phyloP scores from a whole-genome alignment of 78 protist genomes.

The Chrysochromulina parva region DNA sequence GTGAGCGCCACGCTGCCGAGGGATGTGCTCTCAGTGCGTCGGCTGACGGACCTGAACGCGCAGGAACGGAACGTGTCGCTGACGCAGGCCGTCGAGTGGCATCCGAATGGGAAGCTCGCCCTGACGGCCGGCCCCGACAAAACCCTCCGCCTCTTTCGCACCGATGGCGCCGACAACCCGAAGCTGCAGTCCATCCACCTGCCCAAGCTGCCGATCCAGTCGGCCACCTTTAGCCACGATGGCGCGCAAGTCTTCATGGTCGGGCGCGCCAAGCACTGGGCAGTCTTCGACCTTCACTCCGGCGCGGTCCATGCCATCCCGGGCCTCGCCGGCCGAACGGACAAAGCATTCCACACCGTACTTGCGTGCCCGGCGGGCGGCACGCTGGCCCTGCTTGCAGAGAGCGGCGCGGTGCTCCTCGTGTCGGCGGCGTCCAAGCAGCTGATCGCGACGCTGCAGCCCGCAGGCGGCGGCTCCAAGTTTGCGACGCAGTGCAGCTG shows the following conservation, averaged over 20 bases:
- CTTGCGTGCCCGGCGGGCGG: slow-evolving; percentile 17
- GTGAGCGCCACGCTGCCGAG: neutral
- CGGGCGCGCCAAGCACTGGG: slow-evolving; percentile 28
- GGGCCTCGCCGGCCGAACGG: neutral
- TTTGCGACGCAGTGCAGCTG: neutral
- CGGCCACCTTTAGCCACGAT: slow-evolving; percentile 19
- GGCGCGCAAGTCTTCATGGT: neutral
- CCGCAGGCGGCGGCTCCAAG: neutral
- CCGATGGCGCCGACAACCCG: slow-evolving; percentile 32
- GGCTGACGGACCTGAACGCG: slow-evolving; percentile 30
- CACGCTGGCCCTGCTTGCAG: neutral
- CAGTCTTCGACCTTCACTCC: too few species aligned
- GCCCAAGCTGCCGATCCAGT: slow-evolving; percentile 10
- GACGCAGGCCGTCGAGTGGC: slow-evolving; percentile 10
- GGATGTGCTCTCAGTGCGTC: neutral
- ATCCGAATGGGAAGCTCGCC: slow-evolving; percentile 23
- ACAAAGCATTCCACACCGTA: neutral
- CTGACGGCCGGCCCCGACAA: slow-evolving; percentile 43
- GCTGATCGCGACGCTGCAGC: slow-evolving; percentile 2
- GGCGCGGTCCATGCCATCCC: too few species aligned
- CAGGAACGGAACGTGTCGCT: neutral
- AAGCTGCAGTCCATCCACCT: slow-evolving; percentile 21
- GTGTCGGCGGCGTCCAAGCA: slow-evolving; percentile 19
- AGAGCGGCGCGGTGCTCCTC: slow-evolving; percentile 19
- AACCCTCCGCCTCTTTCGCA: slow-evolving; percentile 36